Evolutionary conservation across 140 eudicot genomes (phyloP).

Genomic region (Anethum foeniculum): DNA sequence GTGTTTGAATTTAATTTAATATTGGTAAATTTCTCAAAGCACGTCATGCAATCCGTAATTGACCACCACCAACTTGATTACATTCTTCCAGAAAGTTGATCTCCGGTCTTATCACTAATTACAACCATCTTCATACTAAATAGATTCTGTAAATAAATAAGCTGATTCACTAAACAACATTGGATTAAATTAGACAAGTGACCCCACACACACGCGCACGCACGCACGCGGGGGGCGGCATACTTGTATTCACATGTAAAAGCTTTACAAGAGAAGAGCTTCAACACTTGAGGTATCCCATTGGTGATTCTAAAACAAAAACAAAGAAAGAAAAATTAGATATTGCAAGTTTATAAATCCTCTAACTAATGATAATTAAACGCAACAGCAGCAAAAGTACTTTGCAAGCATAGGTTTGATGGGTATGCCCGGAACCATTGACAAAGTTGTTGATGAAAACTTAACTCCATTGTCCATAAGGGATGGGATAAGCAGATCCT

Average conservation of each 20-base stretch:
- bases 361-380: background rate
- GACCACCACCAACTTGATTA: background rate
- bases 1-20: background rate
- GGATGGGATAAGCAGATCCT: conserved; percentile 82
- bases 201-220: background rate
- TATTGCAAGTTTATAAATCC: conserved; percentile 8
- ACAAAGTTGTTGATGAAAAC: conserved; percentile 59
- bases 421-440: conserved; percentile 93
- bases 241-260: conserved; percentile 88
- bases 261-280: conserved; percentile 62
- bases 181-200: background rate
- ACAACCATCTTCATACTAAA: background rate
- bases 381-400: conserved; percentile 32
- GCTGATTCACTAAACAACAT: background rate
- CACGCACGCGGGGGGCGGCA: conserved; percentile 16
- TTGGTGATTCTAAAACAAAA: conserved; percentile 56
- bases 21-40: background rate
- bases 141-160: background rate
- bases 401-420: conserved; percentile 98
- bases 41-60: background rate
- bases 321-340: conserved; percentile 6
- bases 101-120: background rate
- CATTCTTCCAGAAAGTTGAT: background rate
- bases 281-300: conserved; percentile 70
- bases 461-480: conserved; percentile 71